Base-by-base conservation (phyloP, 208 protist genomes). In the Naegleria lovaniensis region DNA sequence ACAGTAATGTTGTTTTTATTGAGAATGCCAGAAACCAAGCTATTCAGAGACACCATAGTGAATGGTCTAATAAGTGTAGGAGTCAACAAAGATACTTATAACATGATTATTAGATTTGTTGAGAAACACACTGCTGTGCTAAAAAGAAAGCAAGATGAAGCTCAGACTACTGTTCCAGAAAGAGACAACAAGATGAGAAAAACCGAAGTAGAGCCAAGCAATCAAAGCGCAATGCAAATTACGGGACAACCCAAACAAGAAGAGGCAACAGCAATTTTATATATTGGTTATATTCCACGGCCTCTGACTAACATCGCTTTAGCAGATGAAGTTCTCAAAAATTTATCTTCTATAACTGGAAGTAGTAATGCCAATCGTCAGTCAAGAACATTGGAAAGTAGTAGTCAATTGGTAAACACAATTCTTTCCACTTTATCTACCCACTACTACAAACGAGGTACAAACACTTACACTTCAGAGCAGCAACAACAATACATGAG, bases 21-120 rank as follows among this genome's bases (percentile, higher is more conserved):
- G 29, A 79, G 25, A 79, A 79, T 79, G 67, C 67, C 67, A 29
- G 67, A 79, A 79, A 79, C 67, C n/a, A 79, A n/a, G 36, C 67
- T 36, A 5, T 79, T 25, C 0, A 79, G 67, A 79, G 6, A 25
- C 7, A 36, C 29, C n/a, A 36, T 79, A 36, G 6, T 29, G 19
- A 25, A 79, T 36, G 67, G 67, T 36, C n/a, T 79, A 9, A n/a
- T 11, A 6, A 33, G 25, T 11, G 0, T 79, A 36, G 67, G n/a
- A 36, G 29, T 79, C 7, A 79, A 33, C 16, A 29, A 79, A 36
- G 25, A 25, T 79, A 13, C 1, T 5, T 36, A 36, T 13, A 9
- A 33, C 19, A 79, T 79, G 67, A 79, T 79, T 79, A 79, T 33
- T 79, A 29, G n/a, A 79, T 79, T 79, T 79, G 67, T 79, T 25